Evolutionary conservation across 164 flowering plant species (phyloP), one percentile per base, ranked within the genome.

Genomic region (Tinospora cordifolia): DNA sequence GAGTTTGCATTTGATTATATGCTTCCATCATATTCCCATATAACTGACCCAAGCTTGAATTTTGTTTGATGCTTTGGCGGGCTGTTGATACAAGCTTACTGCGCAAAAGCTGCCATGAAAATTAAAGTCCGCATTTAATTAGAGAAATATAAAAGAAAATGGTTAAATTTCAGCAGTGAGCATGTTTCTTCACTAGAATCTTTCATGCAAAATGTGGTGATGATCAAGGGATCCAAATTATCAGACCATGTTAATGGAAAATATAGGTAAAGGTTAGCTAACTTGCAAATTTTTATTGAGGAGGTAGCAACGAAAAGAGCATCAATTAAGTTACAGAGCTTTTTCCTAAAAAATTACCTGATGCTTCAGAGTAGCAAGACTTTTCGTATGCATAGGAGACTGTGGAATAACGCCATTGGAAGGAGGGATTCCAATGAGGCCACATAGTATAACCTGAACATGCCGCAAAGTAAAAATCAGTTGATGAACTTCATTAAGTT

Each of bases 321-420:
- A 8, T 47, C 54, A 10, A 47, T 47, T 13, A 30, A 30, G 36
- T 30, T 30, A 30, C 4, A 30, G 36, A 30, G 36, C 4, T 30
- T 14, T 15, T 19, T 19, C 4, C 54, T 13, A 11, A 2, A 75
- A 66, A 27, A 8, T 66, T 81, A 91, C 98, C 92, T 91, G 97
- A 72, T 93, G 97, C 74, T 91, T 93, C 76, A 93, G 81, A 63
- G 97, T 91, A 71, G 97, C 96, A 72, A 93, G 85, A 76, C 96
- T 93, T 78, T 91, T 93, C 65, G 98, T 93, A 71, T 93, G 98
- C 97, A 93, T 93, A 51, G 98, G 98, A 76, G 98, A 93, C 73
- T 93, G 98, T 25, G 98, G 97, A 70, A 93, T 91, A 30, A 93
- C 98, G 68, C 98, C 98, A 83, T 91, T 93, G 40, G 98, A 86